Evolutionary conservation across 2,329 filamentous ascomycete genomes (phyloP).

Genomic region (Didymella pinodella): DNA sequence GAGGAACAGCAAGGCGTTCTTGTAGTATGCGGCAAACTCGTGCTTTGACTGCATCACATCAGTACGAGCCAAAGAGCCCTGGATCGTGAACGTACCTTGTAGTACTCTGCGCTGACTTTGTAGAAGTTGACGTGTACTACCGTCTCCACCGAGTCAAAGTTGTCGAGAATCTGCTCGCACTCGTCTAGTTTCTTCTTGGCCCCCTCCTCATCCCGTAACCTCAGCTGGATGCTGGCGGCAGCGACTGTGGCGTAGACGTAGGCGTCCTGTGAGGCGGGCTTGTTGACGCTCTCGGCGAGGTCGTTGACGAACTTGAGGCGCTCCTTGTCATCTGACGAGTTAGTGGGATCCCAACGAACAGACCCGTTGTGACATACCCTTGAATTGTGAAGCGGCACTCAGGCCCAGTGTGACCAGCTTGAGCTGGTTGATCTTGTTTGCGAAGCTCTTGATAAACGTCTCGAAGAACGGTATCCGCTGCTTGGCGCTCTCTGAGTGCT

Average conservation of each 20-base stretch:
- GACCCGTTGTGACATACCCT: slow-evolving; percentile 60
- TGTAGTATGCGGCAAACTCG: slow-evolving; percentile 97
- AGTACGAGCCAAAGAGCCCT: neutral
- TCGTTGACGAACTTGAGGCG: slow-evolving; percentile 84
- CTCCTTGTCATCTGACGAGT: slow-evolving; percentile 77
- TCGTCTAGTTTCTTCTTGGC: slow-evolving; percentile 86
- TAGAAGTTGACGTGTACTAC: slow-evolving; percentile 97
- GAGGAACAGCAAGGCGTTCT: slow-evolving; percentile 95
- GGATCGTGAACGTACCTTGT: slow-evolving; percentile 65
- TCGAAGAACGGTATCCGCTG: slow-evolving; percentile 93
- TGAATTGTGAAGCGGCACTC: slow-evolving; percentile 84
- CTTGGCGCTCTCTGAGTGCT: slow-evolving; percentile 76
- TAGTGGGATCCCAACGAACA: slow-evolving; percentile 21
- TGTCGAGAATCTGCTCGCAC: slow-evolving; percentile 86
- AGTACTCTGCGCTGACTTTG: slow-evolving; percentile 92
- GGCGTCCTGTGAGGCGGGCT: slow-evolving; percentile 91
- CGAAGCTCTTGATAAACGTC: slow-evolving; percentile 93
- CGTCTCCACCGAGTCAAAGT: slow-evolving; percentile 93
- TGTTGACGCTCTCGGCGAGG: slow-evolving; percentile 87
- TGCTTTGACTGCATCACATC: slow-evolving; percentile 67
- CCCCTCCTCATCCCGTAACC: slow-evolving; percentile 78
- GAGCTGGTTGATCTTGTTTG: slow-evolving; percentile 98
- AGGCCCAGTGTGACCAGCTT: slow-evolving; percentile 93
- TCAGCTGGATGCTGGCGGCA: slow-evolving; percentile 85
- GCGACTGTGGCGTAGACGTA: slow-evolving; percentile 93